phyloP scores from a whole-genome alignment of 805 yeast species.

The Starmerella tilneyi region DNA sequence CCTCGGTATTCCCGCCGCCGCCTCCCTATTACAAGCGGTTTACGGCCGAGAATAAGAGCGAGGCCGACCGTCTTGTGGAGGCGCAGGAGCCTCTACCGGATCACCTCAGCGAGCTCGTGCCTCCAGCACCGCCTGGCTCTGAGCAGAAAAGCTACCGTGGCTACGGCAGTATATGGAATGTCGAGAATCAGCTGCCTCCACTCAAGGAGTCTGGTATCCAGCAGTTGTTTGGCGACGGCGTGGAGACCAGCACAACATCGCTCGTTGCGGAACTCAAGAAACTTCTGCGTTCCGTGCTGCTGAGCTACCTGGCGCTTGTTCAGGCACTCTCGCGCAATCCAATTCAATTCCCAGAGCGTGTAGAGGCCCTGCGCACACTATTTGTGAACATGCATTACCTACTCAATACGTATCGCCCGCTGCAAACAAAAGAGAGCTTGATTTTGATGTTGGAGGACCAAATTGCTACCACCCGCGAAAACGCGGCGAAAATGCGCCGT shows the following conservation, averaged over 20 bases:
- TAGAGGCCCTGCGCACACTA: conserved; percentile 69
- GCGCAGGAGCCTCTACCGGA: conserved; percentile 6
- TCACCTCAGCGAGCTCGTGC: conserved; percentile 25
- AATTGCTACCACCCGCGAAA: conserved; percentile 33
- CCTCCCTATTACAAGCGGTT: conserved; percentile 72
- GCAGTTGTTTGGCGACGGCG: conserved; percentile 48
- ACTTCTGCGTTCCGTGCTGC: conserved; percentile 62
- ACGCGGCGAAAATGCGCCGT: conserved; percentile 32
- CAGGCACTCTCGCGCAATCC: conserved; percentile 73
- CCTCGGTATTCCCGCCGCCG: conserved; percentile 89
- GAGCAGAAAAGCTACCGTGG: conserved; percentile 54
- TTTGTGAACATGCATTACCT: conserved; percentile 85
- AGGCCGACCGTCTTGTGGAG: conserved; percentile 18
- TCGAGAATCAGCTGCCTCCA: conserved; percentile 61
- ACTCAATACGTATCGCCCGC: conserved; percentile 85
- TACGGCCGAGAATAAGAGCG: conserved; percentile 46
- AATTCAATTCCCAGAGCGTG: conserved; percentile 46
- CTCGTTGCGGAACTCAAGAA: conserved; percentile 55
- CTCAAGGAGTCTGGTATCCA: conserved; percentile 65
- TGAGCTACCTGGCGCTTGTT: conserved; percentile 71
- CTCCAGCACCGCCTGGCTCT: conserved; percentile 30
- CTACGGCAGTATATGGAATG: conserved; percentile 85
- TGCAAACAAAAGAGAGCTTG: conserved; percentile 84
- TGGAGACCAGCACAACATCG: conserved; percentile 17
- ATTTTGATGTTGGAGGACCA: conserved; percentile 64